A percentile compares a stretch with the other conserved stretches of the same genome.
These are phyloP conservation scores for Globisporangium lucens DNA, from an alignment of 352 stramenopile species.

Conservation along the genomic window DNA sequence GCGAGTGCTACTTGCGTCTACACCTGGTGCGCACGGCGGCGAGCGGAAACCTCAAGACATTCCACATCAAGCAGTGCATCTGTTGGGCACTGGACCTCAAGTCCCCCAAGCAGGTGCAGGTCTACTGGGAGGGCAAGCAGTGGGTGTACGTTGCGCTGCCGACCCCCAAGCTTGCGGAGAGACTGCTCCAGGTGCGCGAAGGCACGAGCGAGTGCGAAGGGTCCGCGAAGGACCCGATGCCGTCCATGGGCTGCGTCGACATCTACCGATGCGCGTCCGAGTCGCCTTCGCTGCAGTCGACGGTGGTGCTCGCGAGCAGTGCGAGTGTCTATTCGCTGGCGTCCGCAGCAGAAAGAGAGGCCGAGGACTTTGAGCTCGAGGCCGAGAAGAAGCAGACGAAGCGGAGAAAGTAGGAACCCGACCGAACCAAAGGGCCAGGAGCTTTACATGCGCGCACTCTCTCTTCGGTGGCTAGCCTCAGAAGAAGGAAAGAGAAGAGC, in stretches of 20 bases:
- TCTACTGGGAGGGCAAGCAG: slow-evolving; percentile 52
- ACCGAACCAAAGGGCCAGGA: background rate
- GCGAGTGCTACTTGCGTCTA: slow-evolving; percentile 51
- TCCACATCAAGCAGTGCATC: slow-evolving; percentile 78
- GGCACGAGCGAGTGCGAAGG: slow-evolving; percentile 32
- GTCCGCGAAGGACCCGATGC: slow-evolving; percentile 48
- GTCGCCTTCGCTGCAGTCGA: background rate
- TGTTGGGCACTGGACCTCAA: slow-evolving; percentile 44
- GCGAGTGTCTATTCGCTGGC: background rate
- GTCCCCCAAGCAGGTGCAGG: slow-evolving; percentile 34
- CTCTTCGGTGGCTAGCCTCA: background rate
- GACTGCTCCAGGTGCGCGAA: slow-evolving; percentile 35
- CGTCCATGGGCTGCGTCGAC: slow-evolving; percentile 61
- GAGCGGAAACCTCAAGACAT: slow-evolving; percentile 45
- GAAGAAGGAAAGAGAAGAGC: background rate
- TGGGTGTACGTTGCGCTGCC: slow-evolving; percentile 54
- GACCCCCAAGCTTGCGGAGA: slow-evolving; percentile 28
- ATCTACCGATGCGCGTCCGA: slow-evolving; percentile 34
- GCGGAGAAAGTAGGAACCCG: slow-evolving; percentile 1
- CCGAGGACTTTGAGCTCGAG: slow-evolving; percentile 9
- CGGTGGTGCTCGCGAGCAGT: background rate
- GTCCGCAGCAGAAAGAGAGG: background rate
- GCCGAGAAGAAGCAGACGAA: slow-evolving; percentile 9
- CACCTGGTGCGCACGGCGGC: slow-evolving; percentile 48
- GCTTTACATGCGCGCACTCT: background rate